phyloP scores from a whole-genome alignment of 1,284 basidiomycete species.

The Boletus albobrunnescens region DNA sequence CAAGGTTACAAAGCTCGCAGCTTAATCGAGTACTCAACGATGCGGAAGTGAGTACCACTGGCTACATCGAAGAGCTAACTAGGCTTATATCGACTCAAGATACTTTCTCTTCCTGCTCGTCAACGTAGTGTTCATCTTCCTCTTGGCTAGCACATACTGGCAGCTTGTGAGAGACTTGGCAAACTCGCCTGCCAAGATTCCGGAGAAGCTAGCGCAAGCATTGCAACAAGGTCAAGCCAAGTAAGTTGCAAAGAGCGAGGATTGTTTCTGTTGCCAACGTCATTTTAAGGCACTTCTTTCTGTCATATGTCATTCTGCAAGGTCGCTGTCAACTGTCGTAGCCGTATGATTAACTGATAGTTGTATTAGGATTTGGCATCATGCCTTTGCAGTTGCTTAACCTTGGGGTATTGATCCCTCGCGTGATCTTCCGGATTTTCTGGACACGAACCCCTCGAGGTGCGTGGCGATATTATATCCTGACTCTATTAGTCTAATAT shows the following conservation, averaged over 20 bases:
- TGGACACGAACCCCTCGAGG: conserved; percentile 84
- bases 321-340: conserved; percentile 39
- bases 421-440: conserved; percentile 67
- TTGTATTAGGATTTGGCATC: conserved; percentile 71
- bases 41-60: conserved; percentile 71
- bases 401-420: conserved; percentile 78
- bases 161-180: conserved; percentile 84
- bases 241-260: conserved; percentile 30
- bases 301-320: conserved; percentile 94
- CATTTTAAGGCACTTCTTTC: conserved; percentile 76
- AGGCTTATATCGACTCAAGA: conserved; percentile 40
- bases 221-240: conserved; percentile 72
- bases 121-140: conserved; percentile 95
- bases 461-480: conserved; percentile 30
- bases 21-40: conserved; percentile 88
- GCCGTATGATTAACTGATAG: conserved; percentile 5
- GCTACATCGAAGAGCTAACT: not conserved
- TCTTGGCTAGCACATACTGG: conserved; percentile 87
- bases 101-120: conserved; percentile 92
- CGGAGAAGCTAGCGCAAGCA: conserved; percentile 82
- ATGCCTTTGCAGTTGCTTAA: conserved; percentile 95
- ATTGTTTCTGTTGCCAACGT: conserved; percentile 17
- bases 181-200: conserved; percentile 83
- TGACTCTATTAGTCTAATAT: not conserved
- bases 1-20: conserved; percentile 89